phyloP scores from a whole-genome alignment of 2,329 filamentous ascomycete genomes.

The Polytolypa hystricis region DNA sequence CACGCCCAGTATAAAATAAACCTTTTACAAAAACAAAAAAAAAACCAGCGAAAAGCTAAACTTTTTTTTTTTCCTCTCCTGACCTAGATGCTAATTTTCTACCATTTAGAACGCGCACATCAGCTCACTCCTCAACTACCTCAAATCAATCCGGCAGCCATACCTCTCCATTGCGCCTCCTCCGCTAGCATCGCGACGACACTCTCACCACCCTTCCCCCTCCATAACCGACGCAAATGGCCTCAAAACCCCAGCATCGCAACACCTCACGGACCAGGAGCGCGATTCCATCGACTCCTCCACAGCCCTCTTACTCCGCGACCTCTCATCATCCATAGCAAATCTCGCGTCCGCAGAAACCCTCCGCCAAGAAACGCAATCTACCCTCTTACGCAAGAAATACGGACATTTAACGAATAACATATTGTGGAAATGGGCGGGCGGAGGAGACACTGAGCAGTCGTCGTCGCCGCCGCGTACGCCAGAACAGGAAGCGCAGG shows the following conservation, averaged over 20 bases:
- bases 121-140: constrained; percentile 63
- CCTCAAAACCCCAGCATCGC: constrained; percentile 19
- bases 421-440: constrained; percentile 58
- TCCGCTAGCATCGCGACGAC: constrained; percentile 38
- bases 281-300: constrained; percentile 79
- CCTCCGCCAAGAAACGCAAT: constrained; percentile 64
- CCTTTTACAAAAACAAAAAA: not conserved
- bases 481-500: constrained; percentile 59
- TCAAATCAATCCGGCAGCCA: constrained; percentile 72
- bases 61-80: not conserved
- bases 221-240: constrained; percentile 28
- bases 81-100: constrained; percentile 11
- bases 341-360: constrained; percentile 68
- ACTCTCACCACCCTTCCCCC: constrained; percentile 24
- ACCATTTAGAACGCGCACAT: constrained; percentile 76
- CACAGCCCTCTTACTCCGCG: constrained; percentile 72
- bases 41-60: no score
- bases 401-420: constrained; percentile 40
- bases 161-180: constrained; percentile 76
- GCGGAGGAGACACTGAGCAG: constrained; percentile 31
- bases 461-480: constrained; percentile 41
- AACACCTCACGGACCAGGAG: constrained; percentile 64
- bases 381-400: constrained; percentile 60
- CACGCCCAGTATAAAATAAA: not conserved
- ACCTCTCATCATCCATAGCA: constrained; percentile 71